Evolutionary conservation across 305 asterid species (phyloP), one percentile per base, ranked within the genome.

Genomic region (Fraxinus xanthoxyloides): DNA sequence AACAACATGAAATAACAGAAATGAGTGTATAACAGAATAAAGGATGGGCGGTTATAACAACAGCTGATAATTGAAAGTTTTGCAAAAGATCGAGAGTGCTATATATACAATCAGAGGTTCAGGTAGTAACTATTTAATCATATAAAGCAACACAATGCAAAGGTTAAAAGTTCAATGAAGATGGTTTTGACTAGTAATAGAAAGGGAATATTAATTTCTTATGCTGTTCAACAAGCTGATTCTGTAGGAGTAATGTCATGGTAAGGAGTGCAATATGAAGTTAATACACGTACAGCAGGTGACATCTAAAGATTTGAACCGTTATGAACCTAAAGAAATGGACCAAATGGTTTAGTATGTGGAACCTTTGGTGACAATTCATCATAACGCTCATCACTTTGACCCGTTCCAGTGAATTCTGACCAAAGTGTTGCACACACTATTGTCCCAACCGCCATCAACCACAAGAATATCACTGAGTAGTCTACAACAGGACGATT

Each of bases 371-470:
- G 90, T 46, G 95, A 89, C 82, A 92, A 85, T 81, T 88, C 94
- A 81, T 92, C 83, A 76, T 92, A 84, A 79, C 85, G 89, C 79
- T 90, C 97, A 34, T 90, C 92, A 86, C 84, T 89, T 87, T 86
- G 84, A 87, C 90, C 91, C 59, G 93, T 81, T 79, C 90, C 90
- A 82, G 95, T 93, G 85, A 93, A 84, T 76, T 89, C 93, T 24
- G 98, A 84, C 98, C 99, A 97, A 79, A 93, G 91, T 77, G 98
- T 90, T 79, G 98, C 98, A 82, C 77, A 80, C 76, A 95, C 87
- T 80, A 97, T 78, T 43, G 99, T 95, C 80, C 98, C 99, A 84
- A 97, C 98, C 86, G 98, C 93, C 99, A 97, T 93, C 91, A 92
- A 82, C 99, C 98, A 95, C 85, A 97, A 84, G 86, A 97, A 87